phyloP scores from a whole-genome alignment of 306 rosid species.

The Vigna reflexopilosa region DNA sequence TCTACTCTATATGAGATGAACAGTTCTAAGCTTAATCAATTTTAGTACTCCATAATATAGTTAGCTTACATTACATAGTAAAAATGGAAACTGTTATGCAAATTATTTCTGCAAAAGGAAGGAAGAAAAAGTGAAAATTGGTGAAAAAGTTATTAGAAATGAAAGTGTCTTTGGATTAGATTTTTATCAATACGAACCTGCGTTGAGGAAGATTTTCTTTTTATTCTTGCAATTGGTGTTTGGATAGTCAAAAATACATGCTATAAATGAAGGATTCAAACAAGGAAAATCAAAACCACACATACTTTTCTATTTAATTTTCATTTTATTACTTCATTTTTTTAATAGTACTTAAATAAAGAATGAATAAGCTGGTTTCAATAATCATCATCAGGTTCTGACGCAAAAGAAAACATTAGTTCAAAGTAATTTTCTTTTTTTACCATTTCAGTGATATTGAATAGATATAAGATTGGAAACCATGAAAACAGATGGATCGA shows the following conservation, averaged over 20 bases:
- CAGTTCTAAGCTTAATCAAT: neutral
- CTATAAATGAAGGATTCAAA: neutral
- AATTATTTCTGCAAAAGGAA: neutral
- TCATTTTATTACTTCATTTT: neutral
- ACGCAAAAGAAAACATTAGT: neutral
- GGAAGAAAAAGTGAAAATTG: neutral
- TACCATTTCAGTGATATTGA: conserved; percentile 7
- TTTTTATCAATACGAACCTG: neutral
- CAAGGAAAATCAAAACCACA: neutral
- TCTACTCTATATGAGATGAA: conserved; percentile 21
- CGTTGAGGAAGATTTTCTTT: neutral
- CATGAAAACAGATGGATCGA: conserved; percentile 8
- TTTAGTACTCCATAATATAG: conserved; percentile 22
- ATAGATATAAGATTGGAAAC: conserved; percentile 22
- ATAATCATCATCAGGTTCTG: neutral
- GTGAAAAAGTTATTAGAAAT: neutral
- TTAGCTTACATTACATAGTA: conserved; percentile 4
- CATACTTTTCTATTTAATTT: neutral
- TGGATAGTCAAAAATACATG: conserved; percentile 2
- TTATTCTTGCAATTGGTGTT: neutral
- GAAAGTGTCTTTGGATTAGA: neutral
- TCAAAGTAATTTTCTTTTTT: conserved; percentile 11
- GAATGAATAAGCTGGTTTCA: conserved; percentile 21
- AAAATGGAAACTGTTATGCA: neutral
- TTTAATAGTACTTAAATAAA: neutral